phyloP scores from a whole-genome alignment of 345 rosid genomes.

The Aegle marmelos region DNA sequence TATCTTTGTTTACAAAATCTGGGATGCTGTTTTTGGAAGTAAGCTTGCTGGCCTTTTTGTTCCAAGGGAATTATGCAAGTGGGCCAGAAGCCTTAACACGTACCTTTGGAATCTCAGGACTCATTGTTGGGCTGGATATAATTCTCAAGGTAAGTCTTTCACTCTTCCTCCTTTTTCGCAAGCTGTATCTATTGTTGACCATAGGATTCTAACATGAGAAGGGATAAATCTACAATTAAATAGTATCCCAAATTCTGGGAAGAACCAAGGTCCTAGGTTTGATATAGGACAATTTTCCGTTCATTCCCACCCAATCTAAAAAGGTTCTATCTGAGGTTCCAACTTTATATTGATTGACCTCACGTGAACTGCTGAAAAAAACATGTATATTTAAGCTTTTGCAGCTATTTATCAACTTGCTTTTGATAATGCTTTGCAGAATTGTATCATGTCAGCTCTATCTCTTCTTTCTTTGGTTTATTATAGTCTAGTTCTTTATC shows the following conservation, averaged over 20 bases:
- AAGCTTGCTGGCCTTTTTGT: slow-evolving; percentile 89
- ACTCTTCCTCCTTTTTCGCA: not conserved
- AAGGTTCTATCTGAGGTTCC: not conserved
- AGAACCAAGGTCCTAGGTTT: no score
- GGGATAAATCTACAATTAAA: not conserved
- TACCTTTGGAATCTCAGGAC: slow-evolving; percentile 73
- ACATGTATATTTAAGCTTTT: not conserved
- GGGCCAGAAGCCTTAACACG: slow-evolving; percentile 75
- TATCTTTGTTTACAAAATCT: slow-evolving; percentile 74
- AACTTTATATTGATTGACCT: not conserved
- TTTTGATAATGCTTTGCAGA: not conserved
- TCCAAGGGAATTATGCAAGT: slow-evolving; percentile 82
- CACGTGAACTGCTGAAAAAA: not conserved
- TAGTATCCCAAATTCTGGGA: no score
- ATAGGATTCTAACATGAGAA: not conserved
- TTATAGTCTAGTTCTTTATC: not conserved
- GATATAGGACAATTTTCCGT: no score
- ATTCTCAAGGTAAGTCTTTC: slow-evolving; percentile 65
- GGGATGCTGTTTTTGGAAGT: slow-evolving; percentile 95
- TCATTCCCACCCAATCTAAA: no score
- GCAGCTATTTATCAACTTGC: not conserved
- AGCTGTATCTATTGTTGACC: not conserved
- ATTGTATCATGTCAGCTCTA: not conserved
- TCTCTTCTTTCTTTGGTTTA: not conserved
- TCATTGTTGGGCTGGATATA: slow-evolving; percentile 70